phyloP scores from a whole-genome alignment of 495 filamentous ascomycete species.

The Aspergillus panamensis region DNA sequence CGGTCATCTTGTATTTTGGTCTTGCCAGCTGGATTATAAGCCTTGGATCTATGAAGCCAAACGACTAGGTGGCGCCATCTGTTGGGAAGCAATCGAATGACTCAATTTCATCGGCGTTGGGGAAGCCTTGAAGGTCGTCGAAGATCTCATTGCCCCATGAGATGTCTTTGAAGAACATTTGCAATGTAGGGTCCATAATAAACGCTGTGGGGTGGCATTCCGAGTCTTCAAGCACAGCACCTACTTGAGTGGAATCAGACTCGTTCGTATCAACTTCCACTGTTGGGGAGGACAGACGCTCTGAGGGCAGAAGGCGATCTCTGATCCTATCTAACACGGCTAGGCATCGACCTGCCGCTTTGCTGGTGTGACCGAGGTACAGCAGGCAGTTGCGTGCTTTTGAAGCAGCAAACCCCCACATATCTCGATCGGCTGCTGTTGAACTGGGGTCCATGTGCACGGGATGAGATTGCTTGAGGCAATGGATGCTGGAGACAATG shows the following conservation, averaged over 20 bases:
- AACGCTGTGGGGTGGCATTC: conserved; percentile 3
- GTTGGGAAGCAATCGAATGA: conserved; percentile 18
- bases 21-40: no score
- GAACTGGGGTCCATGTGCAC: not conserved
- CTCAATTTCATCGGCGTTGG: conserved; percentile 18
- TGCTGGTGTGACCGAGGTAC: conserved; percentile 11
- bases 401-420: conserved; percentile 18
- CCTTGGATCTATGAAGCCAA: no score
- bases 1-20: no score
- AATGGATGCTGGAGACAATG: conserved; percentile 21
- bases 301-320: not conserved
- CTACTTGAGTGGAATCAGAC: not conserved
- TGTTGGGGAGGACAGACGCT: not conserved
- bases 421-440: conserved; percentile 12
- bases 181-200: conserved; percentile 21
- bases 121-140: conserved; percentile 21
- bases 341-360: conserved; percentile 20
- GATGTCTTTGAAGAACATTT: conserved; percentile 23
- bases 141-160: conserved; percentile 20
- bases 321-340: conserved; percentile 19
- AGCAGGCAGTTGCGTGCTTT: conserved; percentile 19
- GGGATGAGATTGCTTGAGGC: conserved; percentile 9
- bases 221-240: not conserved
- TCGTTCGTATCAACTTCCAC: not conserved
- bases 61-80: no score